phyloP scores from a whole-genome alignment of 257 asterid genomes.

The Solanum arcanum region DNA sequence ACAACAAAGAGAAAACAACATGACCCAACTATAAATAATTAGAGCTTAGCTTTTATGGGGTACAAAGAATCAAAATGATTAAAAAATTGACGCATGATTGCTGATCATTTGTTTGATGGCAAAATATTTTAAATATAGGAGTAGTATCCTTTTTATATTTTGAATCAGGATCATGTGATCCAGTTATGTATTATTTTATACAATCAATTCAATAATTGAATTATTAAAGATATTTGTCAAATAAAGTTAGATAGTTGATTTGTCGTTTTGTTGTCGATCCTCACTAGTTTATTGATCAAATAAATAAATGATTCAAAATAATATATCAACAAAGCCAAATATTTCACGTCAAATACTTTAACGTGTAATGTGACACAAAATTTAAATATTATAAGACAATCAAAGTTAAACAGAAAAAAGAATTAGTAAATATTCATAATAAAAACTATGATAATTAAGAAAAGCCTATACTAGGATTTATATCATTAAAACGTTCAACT shows the following conservation, averaged over 20 bases:
- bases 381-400: too few species aligned
- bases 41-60: neutral
- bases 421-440: neutral
- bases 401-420: neutral
- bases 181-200: neutral
- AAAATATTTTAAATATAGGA: neutral
- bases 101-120: neutral
- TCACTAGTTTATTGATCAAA: neutral
- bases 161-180: neutral
- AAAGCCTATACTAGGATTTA: neutral
- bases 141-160: neutral
- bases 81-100: neutral
- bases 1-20: neutral
- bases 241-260: neutral
- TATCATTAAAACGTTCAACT: slow-evolving; percentile 18
- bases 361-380: too few species aligned
- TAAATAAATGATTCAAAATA: neutral
- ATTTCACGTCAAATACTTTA: neutral
- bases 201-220: neutral
- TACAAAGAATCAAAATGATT: neutral
- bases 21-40: neutral
- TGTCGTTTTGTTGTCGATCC: neutral
- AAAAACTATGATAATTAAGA: neutral
- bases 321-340: neutral
- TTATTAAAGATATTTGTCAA: neutral